Base-by-base conservation (phyloP, 2,329 filamentous ascomycete species). In the Aspergillus sp. region DNA sequence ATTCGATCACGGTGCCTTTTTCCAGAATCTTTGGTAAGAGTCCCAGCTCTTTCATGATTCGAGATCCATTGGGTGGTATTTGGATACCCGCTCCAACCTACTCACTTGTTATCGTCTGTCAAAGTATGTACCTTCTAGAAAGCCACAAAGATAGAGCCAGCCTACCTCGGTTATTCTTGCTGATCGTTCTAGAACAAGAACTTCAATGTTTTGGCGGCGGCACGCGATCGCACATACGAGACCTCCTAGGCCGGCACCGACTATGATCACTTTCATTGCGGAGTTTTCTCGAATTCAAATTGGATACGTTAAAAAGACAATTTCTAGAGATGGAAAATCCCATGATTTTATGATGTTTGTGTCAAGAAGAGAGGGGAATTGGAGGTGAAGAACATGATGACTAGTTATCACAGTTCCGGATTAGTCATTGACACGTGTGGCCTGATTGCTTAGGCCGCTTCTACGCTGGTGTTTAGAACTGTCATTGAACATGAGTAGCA, bases 1-100 rank as follows among this genome's bases (percentile, higher is more conserved):
- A 57, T 32, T 65, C 50, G 2, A 67, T 57, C 0, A 45, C 22
- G 9, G 36, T 32, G 2, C 55, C 62, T 20, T 57, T 49, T 18
- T 66, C 50, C 4, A 64, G 49, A 6, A 69, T 26, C 10, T 61
- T 10, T 6, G 57, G 11, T 1, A 69, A 18, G 2, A 70, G 46
- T 10, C 61, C 65, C 1, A 70, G 55, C 4, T 64, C 49, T 7
- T 54, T 24, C 45, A 70, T 57, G 2, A 69, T 52, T 10, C 66
- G 59, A 45, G 59, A 56, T 4, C 64, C 69, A 60, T 72, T 72
- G 1, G 69, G 68, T 9, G 70, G 69, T 47, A 71, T 67, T 49
- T 71, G 70, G 45, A 71, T 71, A 6, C 70, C 70, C 2, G 70
- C 68, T 0, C 70, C 70, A 22, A 68, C 59, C 42, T 69, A 14